Evolutionary conservation across 1,139 yeast species (phyloP).

Genomic region (Kurtzmaniella quercitrusa): DNA sequence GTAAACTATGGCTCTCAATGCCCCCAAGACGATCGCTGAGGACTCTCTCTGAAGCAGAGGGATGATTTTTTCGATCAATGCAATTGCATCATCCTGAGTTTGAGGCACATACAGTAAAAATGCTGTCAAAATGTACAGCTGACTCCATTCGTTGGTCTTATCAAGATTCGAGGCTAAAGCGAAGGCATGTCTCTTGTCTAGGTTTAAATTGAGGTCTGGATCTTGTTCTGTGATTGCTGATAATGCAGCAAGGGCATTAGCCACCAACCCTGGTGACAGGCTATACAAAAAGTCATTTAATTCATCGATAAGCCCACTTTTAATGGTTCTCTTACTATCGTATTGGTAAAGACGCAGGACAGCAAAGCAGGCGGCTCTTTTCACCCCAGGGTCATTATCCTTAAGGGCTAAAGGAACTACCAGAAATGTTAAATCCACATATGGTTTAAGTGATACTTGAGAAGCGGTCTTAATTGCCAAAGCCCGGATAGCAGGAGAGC

Average conservation of each 20-base stretch:
- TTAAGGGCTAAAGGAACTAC: conserved; percentile 30
- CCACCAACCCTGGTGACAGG: conserved; percentile 58
- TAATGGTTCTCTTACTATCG: conserved; percentile 45
- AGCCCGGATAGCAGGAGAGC: conserved; percentile 29
- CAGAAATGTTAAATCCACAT: conserved; percentile 30
- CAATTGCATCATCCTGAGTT: conserved; percentile 58
- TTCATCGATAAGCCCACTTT: conserved; percentile 44
- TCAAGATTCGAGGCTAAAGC: conserved; percentile 46
- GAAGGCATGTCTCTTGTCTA: conserved; percentile 55
- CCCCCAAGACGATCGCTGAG: conserved; percentile 74
- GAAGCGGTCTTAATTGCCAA: conserved; percentile 66
- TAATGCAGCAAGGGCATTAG: conserved; percentile 71
- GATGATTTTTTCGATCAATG: conserved; percentile 60
- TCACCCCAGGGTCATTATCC: conserved; percentile 57
- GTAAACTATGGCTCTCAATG: conserved; percentile 70
- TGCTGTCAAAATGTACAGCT: conserved; percentile 63
- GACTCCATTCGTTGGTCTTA: conserved; percentile 78
- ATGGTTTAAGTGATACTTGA: conserved; percentile 53
- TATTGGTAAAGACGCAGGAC: conserved; percentile 65
- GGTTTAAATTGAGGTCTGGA: conserved; percentile 44
- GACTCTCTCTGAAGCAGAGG: conserved; percentile 81
- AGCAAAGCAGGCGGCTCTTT: conserved; percentile 67
- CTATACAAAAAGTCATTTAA: conserved; percentile 59
- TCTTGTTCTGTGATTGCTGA: conserved; percentile 60
- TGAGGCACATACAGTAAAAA: conserved; percentile 72